Evolutionary conservation across 2,329 filamentous ascomycete genomes (phyloP), one percentile per base, ranked within the genome.

Genomic region (Xylariaceae sp.): DNA sequence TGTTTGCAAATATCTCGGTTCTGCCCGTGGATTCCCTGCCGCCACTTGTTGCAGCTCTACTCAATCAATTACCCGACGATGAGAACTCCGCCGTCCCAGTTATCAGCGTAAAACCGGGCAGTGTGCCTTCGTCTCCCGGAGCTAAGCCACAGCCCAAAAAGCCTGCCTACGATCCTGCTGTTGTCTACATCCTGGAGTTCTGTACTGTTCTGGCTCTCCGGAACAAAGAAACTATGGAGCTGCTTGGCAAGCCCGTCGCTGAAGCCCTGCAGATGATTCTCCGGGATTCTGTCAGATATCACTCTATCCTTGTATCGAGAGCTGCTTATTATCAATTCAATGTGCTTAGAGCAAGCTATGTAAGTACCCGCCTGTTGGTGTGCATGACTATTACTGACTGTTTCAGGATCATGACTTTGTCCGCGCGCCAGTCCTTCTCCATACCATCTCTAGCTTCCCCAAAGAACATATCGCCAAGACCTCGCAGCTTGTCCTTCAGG

Each of bases 101-200:
- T 43, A 95, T 96, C 50, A 84, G 82, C 15, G 87, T 97, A 35
- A 97, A 95, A 66, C 75, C 88, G n/a, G 91, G 96, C 44, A 75
- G 84, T 41, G 78, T 87, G 26, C 71, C 81, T 9, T 67, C 78
- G 7, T 73, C 78, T 24, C 75, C 83, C 3, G 80, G 77, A 15
- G 73, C 76, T 33, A 84, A 81, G 50, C 49, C 63, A 7, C 65
- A 50, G 11, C 73, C 57, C 9, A 76, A 73, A 42, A 76, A 72
- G 13, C 76, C 84, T 3, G 71, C 74, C 11, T 98, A 98, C 57
- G 89, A 96, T 54, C 89, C 93, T 1, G 81, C 83, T 2, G 75
- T 93, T 38, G 84, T 94, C 0, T 98, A 95, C 57, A 78, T 95
- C n/a, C 72, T 98, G 9, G 93, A 98, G 59, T 76, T 97, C 45